Evolutionary conservation across 495 filamentous ascomycete genomes (phyloP).

Genomic region (Hypomontagnella monticulosa): DNA sequence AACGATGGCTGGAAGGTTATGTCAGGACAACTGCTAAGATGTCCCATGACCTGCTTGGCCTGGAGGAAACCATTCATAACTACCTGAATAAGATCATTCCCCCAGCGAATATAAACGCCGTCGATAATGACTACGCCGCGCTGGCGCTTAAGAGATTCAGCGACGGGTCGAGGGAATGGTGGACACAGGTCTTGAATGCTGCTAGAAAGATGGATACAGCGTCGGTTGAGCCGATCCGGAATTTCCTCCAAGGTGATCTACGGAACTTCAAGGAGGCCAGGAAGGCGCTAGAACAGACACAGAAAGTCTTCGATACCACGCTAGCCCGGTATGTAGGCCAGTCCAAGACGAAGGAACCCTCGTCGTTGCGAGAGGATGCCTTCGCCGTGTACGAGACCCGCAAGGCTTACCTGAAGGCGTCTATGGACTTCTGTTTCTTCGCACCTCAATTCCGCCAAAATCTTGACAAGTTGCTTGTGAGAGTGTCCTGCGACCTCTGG

Average conservation of each 20-base stretch:
- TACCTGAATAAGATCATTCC: slow-evolving; percentile 78
- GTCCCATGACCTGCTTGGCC: slow-evolving; percentile 71
- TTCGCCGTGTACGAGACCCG: slow-evolving; percentile 95
- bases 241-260: slow-evolving; percentile 77
- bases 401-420: slow-evolving; percentile 88
- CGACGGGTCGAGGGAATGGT: slow-evolving; percentile 86
- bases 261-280: slow-evolving; percentile 73
- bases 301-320: slow-evolving; percentile 82
- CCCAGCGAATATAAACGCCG: slow-evolving; percentile 68
- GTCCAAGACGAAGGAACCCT: slow-evolving; percentile 92
- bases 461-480: slow-evolving; percentile 86
- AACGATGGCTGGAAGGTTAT: slow-evolving; percentile 93
- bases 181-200: slow-evolving; percentile 74
- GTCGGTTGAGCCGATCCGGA: slow-evolving; percentile 81
- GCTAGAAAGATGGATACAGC: slow-evolving; percentile 78
- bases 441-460: slow-evolving; percentile 82
- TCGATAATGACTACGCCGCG: slow-evolving; percentile 95
- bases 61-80: slow-evolving; percentile 74
- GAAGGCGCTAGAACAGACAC: slow-evolving; percentile 76
- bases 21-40: slow-evolving; percentile 81
- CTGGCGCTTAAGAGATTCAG: slow-evolving; percentile 84
- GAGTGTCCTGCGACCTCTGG: slow-evolving; percentile 85
- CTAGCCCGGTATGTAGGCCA: slow-evolving; percentile 82
- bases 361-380: slow-evolving; percentile 89
- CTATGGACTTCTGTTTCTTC: slow-evolving; percentile 90